Evolutionary conservation across 371 early-diverging fungal species (phyloP), one percentile per base, ranked within the genome.

Genomic region (Mortierella sp.): DNA sequence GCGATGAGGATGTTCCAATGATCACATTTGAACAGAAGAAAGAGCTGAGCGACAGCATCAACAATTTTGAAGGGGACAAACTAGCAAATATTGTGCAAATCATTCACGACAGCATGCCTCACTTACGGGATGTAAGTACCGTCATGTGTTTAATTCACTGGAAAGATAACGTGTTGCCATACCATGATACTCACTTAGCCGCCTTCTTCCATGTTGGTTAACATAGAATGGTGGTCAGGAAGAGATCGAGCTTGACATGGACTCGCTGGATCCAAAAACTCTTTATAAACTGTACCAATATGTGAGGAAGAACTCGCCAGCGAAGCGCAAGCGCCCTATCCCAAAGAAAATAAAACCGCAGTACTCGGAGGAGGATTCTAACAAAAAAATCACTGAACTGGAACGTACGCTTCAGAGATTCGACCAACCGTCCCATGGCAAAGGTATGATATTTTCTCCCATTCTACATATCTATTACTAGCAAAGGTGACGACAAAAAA

Each of bases 181-280:
- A 5, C 5, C 49, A 22, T 18, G 22, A 22, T 49, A n/a, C 18
- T 49, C n/a, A 49, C 6, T 49, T n/a, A n/a, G 4, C 18, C 8
- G 20, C 10, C 10, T 39, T n/a, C 49, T n/a, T 49, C n/a, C 24
- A 43, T 63, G 16, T 43, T 32, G 14, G 14, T 5, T 47, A 47
- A 47, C 54, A 66, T 73, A 88, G 87, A 87, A 84, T 60, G 95
- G 93, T 16, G 88, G 94, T 3, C 73, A 73, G 72, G 96, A 96
- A 35, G 97, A 96, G 83, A 95, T 97, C 72, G 98, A 97, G 74
- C 88, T 99, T 64, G 99, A 99, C 75, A 97, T 99, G 77, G 97
- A 97, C 73, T 86, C 95, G 0, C 86, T 99, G 55, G 95, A 96
- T 77, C 87, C 89, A 70, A 84, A 73, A n/a, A 97, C 97, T 16